Evolutionary conservation across 225 moss, liverwort and hornwort species (phyloP).

Genomic region (Pleurozium schreberi): DNA sequence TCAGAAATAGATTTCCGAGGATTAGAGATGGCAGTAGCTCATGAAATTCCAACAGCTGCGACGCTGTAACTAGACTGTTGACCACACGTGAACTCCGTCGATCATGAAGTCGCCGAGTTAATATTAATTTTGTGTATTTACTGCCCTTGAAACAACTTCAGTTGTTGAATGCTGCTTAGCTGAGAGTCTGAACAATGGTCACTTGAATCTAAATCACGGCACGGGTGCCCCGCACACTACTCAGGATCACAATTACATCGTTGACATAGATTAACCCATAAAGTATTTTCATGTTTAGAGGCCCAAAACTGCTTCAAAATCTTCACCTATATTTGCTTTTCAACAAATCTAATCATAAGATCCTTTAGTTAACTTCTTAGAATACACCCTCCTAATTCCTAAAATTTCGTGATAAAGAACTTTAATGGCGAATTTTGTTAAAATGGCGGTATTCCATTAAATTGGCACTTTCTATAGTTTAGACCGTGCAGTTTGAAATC

Average conservation of each 20-base stretch:
- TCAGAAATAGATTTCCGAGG: constrained; percentile 4
- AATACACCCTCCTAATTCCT: background rate
- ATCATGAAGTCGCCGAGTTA: constrained; percentile 1
- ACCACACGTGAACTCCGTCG: constrained; percentile 2
- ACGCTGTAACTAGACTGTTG: background rate
- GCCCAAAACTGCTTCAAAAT: background rate
- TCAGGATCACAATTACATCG: background rate
- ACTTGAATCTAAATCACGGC: background rate
- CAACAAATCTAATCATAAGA: background rate
- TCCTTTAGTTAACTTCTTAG: background rate
- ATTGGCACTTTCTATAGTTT: too few relatives aligned
- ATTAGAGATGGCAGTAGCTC: constrained; percentile 11
- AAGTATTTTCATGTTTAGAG: background rate
- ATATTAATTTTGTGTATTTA: background rate
- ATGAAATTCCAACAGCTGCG: constrained; percentile 4
- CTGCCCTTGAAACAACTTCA: background rate
- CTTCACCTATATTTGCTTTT: too few relatives aligned
- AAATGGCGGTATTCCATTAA: too few relatives aligned
- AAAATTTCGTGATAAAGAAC: background rate
- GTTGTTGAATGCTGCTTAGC: background rate
- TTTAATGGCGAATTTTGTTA: too few relatives aligned
- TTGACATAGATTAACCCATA: too few relatives aligned
- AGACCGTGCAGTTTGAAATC: too few relatives aligned
- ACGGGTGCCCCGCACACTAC: background rate
- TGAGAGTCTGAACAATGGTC: background rate